These are phyloP conservation scores for Oryza glaberrima DNA, from an alignment of 176 grass and related monocot species.

Conservation along the genomic window DNA sequence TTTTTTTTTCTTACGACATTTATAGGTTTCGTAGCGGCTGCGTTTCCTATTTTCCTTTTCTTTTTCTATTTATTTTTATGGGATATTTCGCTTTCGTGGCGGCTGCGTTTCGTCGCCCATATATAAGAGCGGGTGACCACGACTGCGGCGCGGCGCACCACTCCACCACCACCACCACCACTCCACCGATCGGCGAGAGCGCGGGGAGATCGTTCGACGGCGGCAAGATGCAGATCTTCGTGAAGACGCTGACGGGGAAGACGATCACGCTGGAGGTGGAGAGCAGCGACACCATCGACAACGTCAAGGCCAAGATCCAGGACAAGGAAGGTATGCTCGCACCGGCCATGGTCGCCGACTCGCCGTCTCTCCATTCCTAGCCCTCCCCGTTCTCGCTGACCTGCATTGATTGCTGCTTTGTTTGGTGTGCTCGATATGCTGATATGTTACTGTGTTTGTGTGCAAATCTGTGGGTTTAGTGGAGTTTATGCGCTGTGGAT, in stretches of 20 bases:
- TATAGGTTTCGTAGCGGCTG: background rate
- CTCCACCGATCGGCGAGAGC: background rate
- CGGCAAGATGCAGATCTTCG: conserved; percentile 92
- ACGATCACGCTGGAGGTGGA: conserved; percentile 97
- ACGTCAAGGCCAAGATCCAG: conserved; percentile 99
- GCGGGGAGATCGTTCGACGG: background rate
- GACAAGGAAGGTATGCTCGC: conserved; percentile 75
- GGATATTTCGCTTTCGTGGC: background rate
- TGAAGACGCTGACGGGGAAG: conserved; percentile 96
- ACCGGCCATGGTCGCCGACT: no score
- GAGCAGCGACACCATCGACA: conserved; percentile 96
- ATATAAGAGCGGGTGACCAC: background rate
- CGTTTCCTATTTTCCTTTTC: background rate
- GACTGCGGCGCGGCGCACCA: background rate
- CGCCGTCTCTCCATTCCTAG: background rate
- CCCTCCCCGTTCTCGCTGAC: background rate
- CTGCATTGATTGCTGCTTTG: background rate
- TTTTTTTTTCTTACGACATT: background rate
- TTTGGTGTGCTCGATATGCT: background rate
- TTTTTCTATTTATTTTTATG: background rate
- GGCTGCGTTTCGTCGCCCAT: background rate
- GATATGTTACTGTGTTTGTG: background rate
- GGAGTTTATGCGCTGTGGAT: background rate
- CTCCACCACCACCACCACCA: background rate
- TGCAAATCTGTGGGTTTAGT: background rate